Evolutionary conservation across 805 yeast species (phyloP).

Genomic region (Cyberlindnera bimundalis): DNA sequence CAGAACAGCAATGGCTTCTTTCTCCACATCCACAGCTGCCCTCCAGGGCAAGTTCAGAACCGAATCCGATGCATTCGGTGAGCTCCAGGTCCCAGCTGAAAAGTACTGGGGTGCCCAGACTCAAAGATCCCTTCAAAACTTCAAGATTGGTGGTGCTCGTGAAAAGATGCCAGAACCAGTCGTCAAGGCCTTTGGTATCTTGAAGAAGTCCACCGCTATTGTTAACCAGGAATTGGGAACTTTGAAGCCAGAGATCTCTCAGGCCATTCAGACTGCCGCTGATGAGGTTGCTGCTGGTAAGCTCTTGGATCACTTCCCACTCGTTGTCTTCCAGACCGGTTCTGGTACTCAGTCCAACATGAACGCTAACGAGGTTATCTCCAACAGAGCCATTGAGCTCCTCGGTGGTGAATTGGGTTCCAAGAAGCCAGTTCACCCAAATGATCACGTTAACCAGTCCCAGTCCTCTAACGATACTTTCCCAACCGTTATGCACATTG

Average conservation of each 20-base stretch:
- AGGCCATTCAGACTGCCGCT: slow-evolving; percentile 89
- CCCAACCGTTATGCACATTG: slow-evolving; percentile 99
- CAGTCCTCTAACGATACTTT: slow-evolving; percentile 99
- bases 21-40: slow-evolving; percentile 11
- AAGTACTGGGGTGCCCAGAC: slow-evolving; percentile 99
- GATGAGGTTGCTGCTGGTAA: slow-evolving; percentile 93
- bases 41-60: slow-evolving; percentile 40
- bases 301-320: slow-evolving; percentile 90
- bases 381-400: slow-evolving; percentile 95
- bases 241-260: slow-evolving; percentile 78
- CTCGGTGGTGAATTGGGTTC: slow-evolving; percentile 92
- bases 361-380: slow-evolving; percentile 98
- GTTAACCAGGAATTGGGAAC: slow-evolving; percentile 81
- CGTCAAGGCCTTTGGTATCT: slow-evolving; percentile 85
- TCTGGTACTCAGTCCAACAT: slow-evolving; percentile 98
- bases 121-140: slow-evolving; percentile 87
- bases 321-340: slow-evolving; percentile 98
- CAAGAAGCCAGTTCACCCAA: slow-evolving; percentile 94
- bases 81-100: slow-evolving; percentile 81
- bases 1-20: slow-evolving; percentile 6
- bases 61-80: slow-evolving; percentile 97
- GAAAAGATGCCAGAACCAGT: slow-evolving; percentile 92
- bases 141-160: slow-evolving; percentile 90
- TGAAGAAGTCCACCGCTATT: slow-evolving; percentile 92
- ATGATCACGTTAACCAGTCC: slow-evolving; percentile 97